Evolutionary conservation across 2,329 filamentous ascomycete species (phyloP).

Genomic region (Dissoconium aciculare): DNA sequence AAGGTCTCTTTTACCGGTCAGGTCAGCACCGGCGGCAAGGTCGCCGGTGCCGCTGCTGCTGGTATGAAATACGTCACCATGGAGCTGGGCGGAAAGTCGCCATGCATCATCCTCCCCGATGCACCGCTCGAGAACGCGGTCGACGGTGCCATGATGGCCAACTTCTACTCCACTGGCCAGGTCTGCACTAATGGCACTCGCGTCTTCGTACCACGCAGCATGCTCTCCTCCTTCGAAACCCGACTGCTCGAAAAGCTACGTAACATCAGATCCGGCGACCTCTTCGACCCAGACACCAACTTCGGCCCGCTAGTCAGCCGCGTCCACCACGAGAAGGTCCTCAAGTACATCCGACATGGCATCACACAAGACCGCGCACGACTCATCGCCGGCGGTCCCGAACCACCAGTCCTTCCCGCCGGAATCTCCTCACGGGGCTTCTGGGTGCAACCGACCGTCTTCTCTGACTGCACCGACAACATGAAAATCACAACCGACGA

Average conservation of each 20-base stretch:
- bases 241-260: constrained; percentile 54
- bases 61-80: constrained; percentile 85
- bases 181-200: constrained; percentile 88
- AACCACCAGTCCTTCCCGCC: constrained; percentile 39
- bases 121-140: constrained; percentile 67
- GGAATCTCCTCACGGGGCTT: constrained; percentile 45
- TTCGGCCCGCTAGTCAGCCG: constrained; percentile 70
- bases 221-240: constrained; percentile 55
- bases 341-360: constrained; percentile 61
- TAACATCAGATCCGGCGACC: constrained; percentile 54
- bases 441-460: constrained; percentile 73
- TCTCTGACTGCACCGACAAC: constrained; percentile 67
- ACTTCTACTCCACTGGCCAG: constrained; percentile 82
- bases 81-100: constrained; percentile 81
- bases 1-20: constrained; percentile 88
- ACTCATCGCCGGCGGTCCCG: constrained; percentile 55
- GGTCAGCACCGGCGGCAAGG: constrained; percentile 67
- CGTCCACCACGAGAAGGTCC: constrained; percentile 61
- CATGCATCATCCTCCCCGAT: constrained; percentile 65
- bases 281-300: constrained; percentile 60
- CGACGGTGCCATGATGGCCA: constrained; percentile 82
- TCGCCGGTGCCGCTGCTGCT: constrained; percentile 58
- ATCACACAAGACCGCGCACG: constrained; percentile 57
- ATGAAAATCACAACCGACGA: constrained; percentile 73
- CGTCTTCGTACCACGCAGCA: constrained; percentile 58